Percentiles rank a stretch among this genome's conserved stretches.
Evolutionary conservation across 805 yeast species (phyloP).

Genomic region (Schwanniomyces sp.): DNA sequence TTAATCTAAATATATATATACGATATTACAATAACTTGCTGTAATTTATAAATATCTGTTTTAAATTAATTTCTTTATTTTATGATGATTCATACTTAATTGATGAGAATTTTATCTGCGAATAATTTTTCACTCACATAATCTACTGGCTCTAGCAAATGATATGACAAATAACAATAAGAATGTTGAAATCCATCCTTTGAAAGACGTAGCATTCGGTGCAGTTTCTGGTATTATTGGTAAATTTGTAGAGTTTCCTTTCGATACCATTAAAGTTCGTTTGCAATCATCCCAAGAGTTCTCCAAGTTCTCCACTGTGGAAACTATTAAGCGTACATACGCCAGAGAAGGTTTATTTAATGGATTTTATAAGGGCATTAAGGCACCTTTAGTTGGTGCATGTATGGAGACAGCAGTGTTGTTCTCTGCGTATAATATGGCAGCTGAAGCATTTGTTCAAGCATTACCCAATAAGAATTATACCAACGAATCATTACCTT

Average conservation of each 20-base stretch:
- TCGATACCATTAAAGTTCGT: slow-evolving; percentile 89
- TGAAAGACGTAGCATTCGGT: slow-evolving; percentile 47
- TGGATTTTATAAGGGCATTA: slow-evolving; percentile 79
- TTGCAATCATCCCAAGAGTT: slow-evolving; percentile 58
- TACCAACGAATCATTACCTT: slow-evolving; percentile 27
- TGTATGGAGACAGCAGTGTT: slow-evolving; percentile 84
- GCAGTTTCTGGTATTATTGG: slow-evolving; percentile 79
- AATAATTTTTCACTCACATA: background rate
- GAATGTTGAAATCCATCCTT: slow-evolving; percentile 12
- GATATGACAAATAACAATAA: background rate
- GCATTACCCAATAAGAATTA: slow-evolving; percentile 12
- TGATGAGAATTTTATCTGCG: background rate
- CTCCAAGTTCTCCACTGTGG: slow-evolving; percentile 58
- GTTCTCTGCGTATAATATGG: slow-evolving; percentile 60
- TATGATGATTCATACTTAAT: background rate
- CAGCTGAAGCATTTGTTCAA: slow-evolving; percentile 35
- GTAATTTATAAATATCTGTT: background rate
- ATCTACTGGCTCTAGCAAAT: background rate
- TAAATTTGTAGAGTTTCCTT: slow-evolving; percentile 85
- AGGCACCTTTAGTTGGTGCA: slow-evolving; percentile 86
- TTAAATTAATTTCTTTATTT: background rate
- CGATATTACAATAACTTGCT: slow-evolving; percentile 2
- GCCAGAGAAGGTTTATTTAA: slow-evolving; percentile 62
- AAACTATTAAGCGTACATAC: slow-evolving; percentile 64
- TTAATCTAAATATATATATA: slow-evolving; percentile 11